phyloP scores from a whole-genome alignment of 352 stramenopile species.

The Globisporangium sylvaticum region DNA sequence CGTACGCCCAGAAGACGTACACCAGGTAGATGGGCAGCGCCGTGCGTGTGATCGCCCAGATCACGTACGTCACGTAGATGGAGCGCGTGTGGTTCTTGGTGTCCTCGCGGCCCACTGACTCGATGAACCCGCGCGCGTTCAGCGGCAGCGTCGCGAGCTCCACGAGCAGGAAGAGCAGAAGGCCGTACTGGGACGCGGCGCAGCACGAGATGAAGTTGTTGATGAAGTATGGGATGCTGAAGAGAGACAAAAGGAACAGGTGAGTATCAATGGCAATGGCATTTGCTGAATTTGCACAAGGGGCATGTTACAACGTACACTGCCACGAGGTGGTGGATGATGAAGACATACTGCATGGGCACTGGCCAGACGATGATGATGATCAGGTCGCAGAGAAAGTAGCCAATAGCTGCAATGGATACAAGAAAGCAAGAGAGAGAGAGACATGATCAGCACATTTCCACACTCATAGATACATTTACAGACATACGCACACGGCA shows the following conservation, averaged over 20 bases:
- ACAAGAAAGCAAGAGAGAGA: constrained; percentile 5
- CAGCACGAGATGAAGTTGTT: constrained; percentile 87
- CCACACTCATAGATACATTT: background rate
- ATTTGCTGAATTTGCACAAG: too few species aligned
- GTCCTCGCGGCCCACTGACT: constrained; percentile 57
- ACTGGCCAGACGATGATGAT: constrained; percentile 78
- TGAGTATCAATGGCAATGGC: background rate
- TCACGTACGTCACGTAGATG: constrained; percentile 72
- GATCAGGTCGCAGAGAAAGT: constrained; percentile 78
- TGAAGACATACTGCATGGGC: constrained; percentile 71
- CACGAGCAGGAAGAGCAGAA: constrained; percentile 77
- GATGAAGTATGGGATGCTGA: constrained; percentile 75
- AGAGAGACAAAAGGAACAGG: background rate
- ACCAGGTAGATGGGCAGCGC: constrained; percentile 74
- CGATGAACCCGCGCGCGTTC: constrained; percentile 72
- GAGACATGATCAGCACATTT: background rate
- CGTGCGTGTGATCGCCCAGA: constrained; percentile 72
- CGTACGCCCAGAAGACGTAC: constrained; percentile 69
- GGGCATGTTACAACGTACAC: constrained; percentile 43
- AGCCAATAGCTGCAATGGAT: constrained; percentile 57
- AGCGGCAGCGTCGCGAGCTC: constrained; percentile 76
- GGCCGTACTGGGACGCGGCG: constrained; percentile 64
- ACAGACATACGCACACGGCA: background rate
- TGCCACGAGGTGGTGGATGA: constrained; percentile 76
- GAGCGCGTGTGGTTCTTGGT: constrained; percentile 62